phyloP scores from a whole-genome alignment of 1,284 basidiomycete species.

The Porogramme epimiltina region DNA sequence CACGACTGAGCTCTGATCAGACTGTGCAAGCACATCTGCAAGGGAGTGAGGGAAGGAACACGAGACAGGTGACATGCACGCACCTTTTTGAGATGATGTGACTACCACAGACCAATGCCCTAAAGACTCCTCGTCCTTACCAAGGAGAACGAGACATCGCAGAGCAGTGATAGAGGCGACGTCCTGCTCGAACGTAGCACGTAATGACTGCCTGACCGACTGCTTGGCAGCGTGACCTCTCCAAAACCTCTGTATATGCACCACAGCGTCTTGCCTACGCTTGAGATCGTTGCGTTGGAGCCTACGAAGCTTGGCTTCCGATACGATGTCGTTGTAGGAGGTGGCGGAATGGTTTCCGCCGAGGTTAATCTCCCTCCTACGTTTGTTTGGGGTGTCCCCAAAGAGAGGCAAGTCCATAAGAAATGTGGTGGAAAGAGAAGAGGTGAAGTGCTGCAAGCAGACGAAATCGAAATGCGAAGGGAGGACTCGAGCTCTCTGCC shows the following conservation, averaged over 20 bases:
- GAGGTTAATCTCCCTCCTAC: constrained; percentile 73
- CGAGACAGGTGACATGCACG: no score
- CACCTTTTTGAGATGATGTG: constrained; percentile 42
- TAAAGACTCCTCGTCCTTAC: constrained; percentile 55
- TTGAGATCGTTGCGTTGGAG: constrained; percentile 58
- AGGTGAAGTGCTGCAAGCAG: not conserved
- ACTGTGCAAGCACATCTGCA: constrained; percentile 45
- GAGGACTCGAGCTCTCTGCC: no score
- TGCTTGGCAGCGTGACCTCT: constrained; percentile 47
- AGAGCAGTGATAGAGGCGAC: constrained; percentile 53
- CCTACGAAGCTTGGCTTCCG: constrained; percentile 60
- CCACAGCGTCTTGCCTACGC: constrained; percentile 56
- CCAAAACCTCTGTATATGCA: constrained; percentile 72
- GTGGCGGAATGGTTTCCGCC: constrained; percentile 61
- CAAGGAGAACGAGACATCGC: constrained; percentile 62
- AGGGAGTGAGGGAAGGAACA: constrained; percentile 1
- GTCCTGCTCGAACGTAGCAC: constrained; percentile 49
- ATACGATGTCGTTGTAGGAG: constrained; percentile 57
- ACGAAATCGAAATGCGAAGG: no score
- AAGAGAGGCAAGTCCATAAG: constrained; percentile 38
- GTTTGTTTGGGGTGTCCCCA: constrained; percentile 41
- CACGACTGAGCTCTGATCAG: constrained; percentile 54
- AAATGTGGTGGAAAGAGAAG: not conserved
- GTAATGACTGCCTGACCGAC: constrained; percentile 44
- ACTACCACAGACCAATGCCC: constrained; percentile 52